Conservation (phyloP, 208 protist species). For the Trichomonas gallinae region DNA sequence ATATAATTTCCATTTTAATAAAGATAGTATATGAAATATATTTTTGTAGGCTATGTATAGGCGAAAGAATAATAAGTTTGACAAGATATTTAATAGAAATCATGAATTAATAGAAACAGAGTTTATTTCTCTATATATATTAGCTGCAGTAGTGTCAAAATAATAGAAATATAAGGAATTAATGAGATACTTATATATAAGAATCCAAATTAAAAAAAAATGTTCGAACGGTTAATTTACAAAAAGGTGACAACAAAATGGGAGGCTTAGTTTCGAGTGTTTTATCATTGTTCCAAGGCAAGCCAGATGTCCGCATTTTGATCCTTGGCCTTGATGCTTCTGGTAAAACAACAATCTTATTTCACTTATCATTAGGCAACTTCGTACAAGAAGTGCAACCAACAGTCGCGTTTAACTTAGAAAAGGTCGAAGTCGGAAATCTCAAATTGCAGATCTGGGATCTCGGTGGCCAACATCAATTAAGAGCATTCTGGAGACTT, state of each 20-base stretch:
- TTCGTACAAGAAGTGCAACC: neutral
- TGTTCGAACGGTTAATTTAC: neutral
- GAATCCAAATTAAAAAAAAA: no score
- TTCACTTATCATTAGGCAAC: neutral
- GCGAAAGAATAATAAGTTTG: no score
- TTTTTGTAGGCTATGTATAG: no score
- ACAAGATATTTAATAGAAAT: no score
- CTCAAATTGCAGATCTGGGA: conserved; percentile 3
- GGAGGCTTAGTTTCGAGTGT: neutral
- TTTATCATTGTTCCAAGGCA: neutral
- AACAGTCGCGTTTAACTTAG: neutral
- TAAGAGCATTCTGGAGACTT: conserved; percentile 76
- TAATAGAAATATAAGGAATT: no score
- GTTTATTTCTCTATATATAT: no score
- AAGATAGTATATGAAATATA: no score
- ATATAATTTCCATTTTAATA: no score
- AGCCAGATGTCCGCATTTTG: neutral
- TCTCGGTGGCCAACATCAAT: conserved; percentile 79
- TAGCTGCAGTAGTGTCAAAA: no score
- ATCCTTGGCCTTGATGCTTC: neutral
- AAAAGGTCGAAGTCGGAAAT: conserved; percentile 4
- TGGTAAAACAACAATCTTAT: conserved; percentile 19
- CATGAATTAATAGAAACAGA: no score
- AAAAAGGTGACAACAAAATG: neutral
- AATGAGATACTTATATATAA: no score